Percentiles rank a stretch among this genome's conserved stretches.
Evolutionary conservation across 371 early-diverging fungal species (phyloP).

Genomic region (Lichtheimia ornata): DNA sequence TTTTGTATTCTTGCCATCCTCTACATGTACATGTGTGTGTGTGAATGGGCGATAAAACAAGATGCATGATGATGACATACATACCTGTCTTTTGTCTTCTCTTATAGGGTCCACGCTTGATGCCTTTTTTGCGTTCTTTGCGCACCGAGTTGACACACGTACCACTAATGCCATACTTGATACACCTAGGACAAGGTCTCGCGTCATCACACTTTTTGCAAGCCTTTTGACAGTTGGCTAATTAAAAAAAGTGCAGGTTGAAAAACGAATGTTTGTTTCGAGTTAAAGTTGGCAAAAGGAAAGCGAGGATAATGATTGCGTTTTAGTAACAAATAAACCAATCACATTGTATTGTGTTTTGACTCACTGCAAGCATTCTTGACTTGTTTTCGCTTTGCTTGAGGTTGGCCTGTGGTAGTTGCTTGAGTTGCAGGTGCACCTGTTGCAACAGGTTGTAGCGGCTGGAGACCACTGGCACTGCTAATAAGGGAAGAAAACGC

Average conservation of each 20-base stretch:
- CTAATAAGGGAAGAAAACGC: conserved; percentile 11
- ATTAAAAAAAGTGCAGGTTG: not conserved
- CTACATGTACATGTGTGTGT: too few species aligned
- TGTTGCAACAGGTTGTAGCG: conserved; percentile 21
- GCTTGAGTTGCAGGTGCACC: conserved; percentile 27
- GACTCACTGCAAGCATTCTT: conserved; percentile 56
- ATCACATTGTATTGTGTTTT: too few species aligned
- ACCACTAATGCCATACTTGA: conserved; percentile 71
- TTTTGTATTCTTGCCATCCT: too few species aligned
- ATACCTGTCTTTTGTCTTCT: conserved; percentile 46
- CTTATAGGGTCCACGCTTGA: conserved; percentile 86
- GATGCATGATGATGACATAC: too few species aligned
- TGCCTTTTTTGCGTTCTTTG: conserved; percentile 83
- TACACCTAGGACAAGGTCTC: conserved; percentile 88
- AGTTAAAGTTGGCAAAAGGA: not conserved
- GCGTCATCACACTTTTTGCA: conserved; percentile 93
- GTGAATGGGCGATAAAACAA: too few species aligned
- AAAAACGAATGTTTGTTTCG: too few species aligned
- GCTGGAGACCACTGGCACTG: conserved; percentile 7
- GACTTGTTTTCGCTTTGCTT: conserved; percentile 45
- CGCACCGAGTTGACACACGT: conserved; percentile 81
- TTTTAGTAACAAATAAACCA: conserved; percentile 6
- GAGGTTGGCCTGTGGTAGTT: conserved; percentile 15
- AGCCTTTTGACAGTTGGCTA: conserved; percentile 88
- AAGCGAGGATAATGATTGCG: too few species aligned